These are phyloP conservation scores for Tricholoma matsutake DNA, from an alignment of 768 basidiomycete genomes.

Conservation along the genomic window DNA sequence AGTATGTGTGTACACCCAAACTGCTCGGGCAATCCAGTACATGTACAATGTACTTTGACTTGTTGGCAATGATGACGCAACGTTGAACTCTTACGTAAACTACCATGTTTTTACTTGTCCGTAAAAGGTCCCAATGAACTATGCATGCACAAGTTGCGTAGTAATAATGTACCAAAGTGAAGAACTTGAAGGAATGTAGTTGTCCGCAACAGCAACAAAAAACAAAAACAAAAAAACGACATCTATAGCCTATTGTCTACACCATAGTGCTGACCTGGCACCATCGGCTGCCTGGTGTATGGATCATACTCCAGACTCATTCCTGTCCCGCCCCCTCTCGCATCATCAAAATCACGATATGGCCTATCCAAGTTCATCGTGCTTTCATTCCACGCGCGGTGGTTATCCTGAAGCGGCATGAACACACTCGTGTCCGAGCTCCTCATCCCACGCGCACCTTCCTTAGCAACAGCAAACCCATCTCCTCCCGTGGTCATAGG, in stretches of 20 bases:
- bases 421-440: constrained; percentile 69
- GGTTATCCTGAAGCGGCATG: constrained; percentile 62
- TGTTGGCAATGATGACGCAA: background rate
- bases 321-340: constrained; percentile 25
- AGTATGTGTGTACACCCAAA: too few species aligned
- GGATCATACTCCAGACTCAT: constrained; percentile 35
- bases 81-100: background rate
- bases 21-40: too few species aligned
- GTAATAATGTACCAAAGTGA: background rate
- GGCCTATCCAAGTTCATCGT: constrained; percentile 41
- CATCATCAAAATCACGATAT: constrained; percentile 27
- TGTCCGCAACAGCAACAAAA: background rate
- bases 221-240: too few species aligned
- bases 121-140: background rate
- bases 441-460: constrained; percentile 31
- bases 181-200: background rate
- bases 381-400: constrained; percentile 59
- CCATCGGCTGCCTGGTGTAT: constrained; percentile 25
- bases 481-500: constrained; percentile 14
- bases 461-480: constrained; percentile 18
- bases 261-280: background rate
- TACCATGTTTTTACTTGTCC: background rate
- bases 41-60: too few species aligned
- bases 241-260: too few species aligned
- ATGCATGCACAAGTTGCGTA: background rate